Evolutionary conservation across 2,329 filamentous ascomycete species (phyloP), one percentile per base, ranked within the genome.

Genomic region (Hysterium pulicare): DNA sequence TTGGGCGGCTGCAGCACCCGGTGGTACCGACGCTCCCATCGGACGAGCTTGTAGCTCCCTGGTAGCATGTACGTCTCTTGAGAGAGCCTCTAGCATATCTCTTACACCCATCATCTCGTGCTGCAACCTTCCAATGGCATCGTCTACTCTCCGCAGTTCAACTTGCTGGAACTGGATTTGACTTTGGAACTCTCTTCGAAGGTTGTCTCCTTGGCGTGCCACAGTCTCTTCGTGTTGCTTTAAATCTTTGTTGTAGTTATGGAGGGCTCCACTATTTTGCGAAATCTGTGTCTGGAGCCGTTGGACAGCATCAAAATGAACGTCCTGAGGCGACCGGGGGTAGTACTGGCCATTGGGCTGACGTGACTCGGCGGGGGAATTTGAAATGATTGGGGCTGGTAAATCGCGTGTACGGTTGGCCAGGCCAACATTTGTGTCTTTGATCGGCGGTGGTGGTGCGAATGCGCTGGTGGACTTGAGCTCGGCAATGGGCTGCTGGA

Each of bases 251-350:
- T 61, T 56, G 30, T 57, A 54, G 9, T 52, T 56, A 15, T 51
- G 48, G 38, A 64, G 54, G 32, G 59, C 60, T 5, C 44, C 61
- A 36, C 70, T 71, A 51, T 74, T 73, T 48, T 70, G 68, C 9
- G 71, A 68, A 21, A 73, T 67, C 47, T 75, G 72, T n/a, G 69
- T 69, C 50, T 75, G 72, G 32, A 75, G 53, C 11, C 71, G 68
- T 31, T 68, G 55, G 48, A 74, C 62, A 36, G 69, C 69, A 45
- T 71, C 68, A 15, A 67, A 56, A 16, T 59, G 46, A 17, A 67
- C 58, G 9, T 64, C 57, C 13, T 50, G 51, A 15, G 55, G 50
- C 15, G 58, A n/a, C n/a, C n/a, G 53, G 38, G 64, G 62, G 35
- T 64, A 65, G 13, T 46, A 47, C 19, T 58, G 53, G 21, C 57